phyloP scores from a whole-genome alignment of 495 filamentous ascomycete genomes.

The Daldinia loculata region DNA sequence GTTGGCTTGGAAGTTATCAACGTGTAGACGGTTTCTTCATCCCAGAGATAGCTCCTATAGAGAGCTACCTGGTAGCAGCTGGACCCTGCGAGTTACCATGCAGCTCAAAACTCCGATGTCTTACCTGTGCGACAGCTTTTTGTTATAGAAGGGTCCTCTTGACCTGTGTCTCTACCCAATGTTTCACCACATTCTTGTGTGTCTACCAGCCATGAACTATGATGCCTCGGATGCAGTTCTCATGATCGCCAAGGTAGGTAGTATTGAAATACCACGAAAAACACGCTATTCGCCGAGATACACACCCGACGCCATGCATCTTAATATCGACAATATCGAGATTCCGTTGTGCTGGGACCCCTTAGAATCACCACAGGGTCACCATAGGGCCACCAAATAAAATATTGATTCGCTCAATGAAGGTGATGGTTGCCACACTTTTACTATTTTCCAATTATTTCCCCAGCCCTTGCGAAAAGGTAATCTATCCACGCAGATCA shows the following conservation, averaged over 20 bases:
- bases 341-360: conserved; percentile 40
- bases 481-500: conserved; percentile 15
- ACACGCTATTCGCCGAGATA: conserved; percentile 31
- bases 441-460: background rate
- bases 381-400: conserved; percentile 14
- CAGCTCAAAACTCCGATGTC: conserved; percentile 41
- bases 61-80: conserved; percentile 23
- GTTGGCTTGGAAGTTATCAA: conserved; percentile 6
- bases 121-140: conserved; percentile 24
- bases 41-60: background rate
- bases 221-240: conserved; percentile 34
- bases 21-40: background rate
- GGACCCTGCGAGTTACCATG: conserved; percentile 35
- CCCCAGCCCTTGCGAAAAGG: conserved; percentile 6
- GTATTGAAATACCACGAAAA: conserved; percentile 24
- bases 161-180: conserved; percentile 43
- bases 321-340: conserved; percentile 41
- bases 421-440: conserved; percentile 29
- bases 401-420: conserved; percentile 16
- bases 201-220: background rate
- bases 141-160: conserved; percentile 21
- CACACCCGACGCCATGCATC: conserved; percentile 36
- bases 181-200: conserved; percentile 37
- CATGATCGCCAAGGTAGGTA: conserved; percentile 21
- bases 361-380: conserved; percentile 19